Evolutionary conservation across 2,329 filamentous ascomycete genomes (phyloP).

Genomic region (Botrytis fabae): DNA sequence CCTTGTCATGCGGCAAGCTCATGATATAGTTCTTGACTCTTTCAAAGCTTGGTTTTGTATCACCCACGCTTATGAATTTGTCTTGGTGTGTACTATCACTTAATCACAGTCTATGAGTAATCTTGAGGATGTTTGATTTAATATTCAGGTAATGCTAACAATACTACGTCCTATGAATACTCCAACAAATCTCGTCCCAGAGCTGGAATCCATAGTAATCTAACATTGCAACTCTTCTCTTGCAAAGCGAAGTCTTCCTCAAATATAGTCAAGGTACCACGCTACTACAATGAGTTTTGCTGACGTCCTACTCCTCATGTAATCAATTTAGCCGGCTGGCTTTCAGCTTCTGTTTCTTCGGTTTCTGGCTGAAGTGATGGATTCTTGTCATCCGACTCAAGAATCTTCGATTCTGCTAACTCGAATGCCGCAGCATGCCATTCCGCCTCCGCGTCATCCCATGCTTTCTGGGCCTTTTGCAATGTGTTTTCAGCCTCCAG

Average conservation of each 20-base stretch:
- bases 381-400: neutral
- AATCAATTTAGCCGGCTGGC: neutral
- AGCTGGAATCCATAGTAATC: neutral
- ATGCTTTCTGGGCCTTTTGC: neutral
- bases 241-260: neutral
- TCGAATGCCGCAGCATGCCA: neutral
- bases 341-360: neutral
- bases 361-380: neutral
- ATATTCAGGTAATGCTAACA: neutral
- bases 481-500: neutral
- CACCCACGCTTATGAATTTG: neutral
- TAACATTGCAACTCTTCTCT: neutral
- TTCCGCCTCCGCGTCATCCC: neutral
- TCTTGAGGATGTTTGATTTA: neutral
- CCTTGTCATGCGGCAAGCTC: too few species aligned
- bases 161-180: neutral
- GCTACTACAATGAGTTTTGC: neutral
- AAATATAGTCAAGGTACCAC: fast-evolving
- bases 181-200: neutral
- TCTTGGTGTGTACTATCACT: neutral
- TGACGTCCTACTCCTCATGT: neutral
- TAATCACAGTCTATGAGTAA: neutral
- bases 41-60: too few species aligned
- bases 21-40: too few species aligned
- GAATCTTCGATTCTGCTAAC: neutral